Conservation (phyloP, 768 basidiomycete genomes). For the Zangia roseola region DNA sequence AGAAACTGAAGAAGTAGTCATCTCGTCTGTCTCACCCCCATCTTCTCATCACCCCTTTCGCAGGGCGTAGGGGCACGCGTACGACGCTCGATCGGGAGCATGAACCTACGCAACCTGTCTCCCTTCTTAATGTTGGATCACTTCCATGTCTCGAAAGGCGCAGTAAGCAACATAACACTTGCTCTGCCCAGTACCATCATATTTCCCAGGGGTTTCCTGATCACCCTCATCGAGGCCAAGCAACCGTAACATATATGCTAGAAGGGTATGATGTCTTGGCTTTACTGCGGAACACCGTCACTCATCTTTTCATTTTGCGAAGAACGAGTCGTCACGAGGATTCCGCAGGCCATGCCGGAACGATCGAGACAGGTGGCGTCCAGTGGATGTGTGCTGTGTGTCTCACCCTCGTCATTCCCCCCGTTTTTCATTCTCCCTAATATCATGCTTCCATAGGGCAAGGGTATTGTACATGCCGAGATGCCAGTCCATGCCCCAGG, state of each 20-base stretch:
- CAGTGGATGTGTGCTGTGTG: slow-evolving; percentile 93
- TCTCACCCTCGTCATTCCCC: slow-evolving; percentile 1
- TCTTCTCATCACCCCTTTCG: background rate
- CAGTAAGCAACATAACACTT: slow-evolving; percentile 45
- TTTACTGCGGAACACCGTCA: background rate
- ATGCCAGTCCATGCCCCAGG: slow-evolving; percentile 82
- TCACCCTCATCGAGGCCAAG: slow-evolving; percentile 90
- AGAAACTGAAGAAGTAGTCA: slow-evolving; percentile 63
- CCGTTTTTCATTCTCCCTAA: background rate
- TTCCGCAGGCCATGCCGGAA: slow-evolving; percentile 81
- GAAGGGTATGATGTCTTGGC: slow-evolving; percentile 51
- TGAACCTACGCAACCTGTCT: slow-evolving; percentile 71
- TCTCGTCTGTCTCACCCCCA: background rate
- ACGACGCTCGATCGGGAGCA: slow-evolving; percentile 81
- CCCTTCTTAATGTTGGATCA: slow-evolving; percentile 93
- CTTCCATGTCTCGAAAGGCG: slow-evolving; percentile 68
- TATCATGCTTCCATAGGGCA: slow-evolving; percentile 38
- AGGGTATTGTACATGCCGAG: slow-evolving; percentile 80
- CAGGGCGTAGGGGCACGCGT: slow-evolving; percentile 83
- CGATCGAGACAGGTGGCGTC: slow-evolving; percentile 76
- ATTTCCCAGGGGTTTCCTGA: slow-evolving; percentile 78
- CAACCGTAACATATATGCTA: slow-evolving; percentile 87
- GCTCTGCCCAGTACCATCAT: background rate
- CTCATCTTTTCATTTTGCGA: slow-evolving; percentile 20
- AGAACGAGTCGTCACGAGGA: slow-evolving; percentile 84